A percentile compares a stretch with the other conserved stretches of the same genome.
phyloP scores from a whole-genome alignment of 129 eudicot species.

The Centaurea solstitialis region DNA sequence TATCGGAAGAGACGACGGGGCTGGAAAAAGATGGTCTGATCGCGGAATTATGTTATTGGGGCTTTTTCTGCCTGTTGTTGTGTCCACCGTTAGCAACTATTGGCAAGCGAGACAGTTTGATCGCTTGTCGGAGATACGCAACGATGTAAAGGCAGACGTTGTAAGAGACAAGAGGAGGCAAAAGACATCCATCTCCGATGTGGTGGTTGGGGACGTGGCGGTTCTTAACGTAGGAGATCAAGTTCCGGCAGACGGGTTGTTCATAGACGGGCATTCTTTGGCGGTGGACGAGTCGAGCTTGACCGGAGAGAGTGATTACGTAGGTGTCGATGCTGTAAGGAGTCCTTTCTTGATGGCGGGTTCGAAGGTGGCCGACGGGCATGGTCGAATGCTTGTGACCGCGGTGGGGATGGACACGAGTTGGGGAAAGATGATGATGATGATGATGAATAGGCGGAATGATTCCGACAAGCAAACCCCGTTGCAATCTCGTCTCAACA shows the following conservation, averaged over 20 bases:
- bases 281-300: slow-evolving; percentile 81
- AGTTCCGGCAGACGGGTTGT: slow-evolving; percentile 76
- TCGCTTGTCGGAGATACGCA: slow-evolving; percentile 60
- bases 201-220: slow-evolving; percentile 80
- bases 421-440: too few species aligned
- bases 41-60: slow-evolving; percentile 81
- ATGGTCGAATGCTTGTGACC: slow-evolving; percentile 60
- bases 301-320: slow-evolving; percentile 86
- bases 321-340: slow-evolving; percentile 40
- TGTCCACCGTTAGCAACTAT: slow-evolving; percentile 65
- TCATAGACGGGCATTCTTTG: slow-evolving; percentile 68
- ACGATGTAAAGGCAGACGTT: slow-evolving; percentile 51
- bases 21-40: slow-evolving; percentile 72
- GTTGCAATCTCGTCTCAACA: too few species aligned
- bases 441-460: too few species aligned
- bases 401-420: slow-evolving; percentile 86
- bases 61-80: slow-evolving; percentile 55
- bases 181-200: slow-evolving; percentile 60
- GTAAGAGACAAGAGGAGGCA: slow-evolving; percentile 62
- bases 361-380: slow-evolving; percentile 78
- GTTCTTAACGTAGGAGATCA: slow-evolving; percentile 70
- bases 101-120: slow-evolving; percentile 75
- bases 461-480: too few species aligned
- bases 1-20: slow-evolving; percentile 56
- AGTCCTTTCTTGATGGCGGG: slow-evolving; percentile 77